Conservation (phyloP, 345 rosid genomes). For the Nasturtium officinale region DNA sequence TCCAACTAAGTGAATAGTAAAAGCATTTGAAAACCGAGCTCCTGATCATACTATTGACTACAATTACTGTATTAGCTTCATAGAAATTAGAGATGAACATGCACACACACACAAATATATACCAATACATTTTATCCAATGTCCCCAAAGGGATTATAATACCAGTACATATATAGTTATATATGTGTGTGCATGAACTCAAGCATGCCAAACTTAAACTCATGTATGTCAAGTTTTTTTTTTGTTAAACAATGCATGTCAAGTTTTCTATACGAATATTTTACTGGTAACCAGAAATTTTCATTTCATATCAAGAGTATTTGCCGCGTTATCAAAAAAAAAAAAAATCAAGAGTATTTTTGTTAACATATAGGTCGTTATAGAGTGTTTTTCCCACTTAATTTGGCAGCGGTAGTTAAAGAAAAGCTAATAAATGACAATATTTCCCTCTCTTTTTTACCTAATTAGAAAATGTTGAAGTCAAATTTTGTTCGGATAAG, state of each 20-base stretch:
- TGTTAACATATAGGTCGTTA: background rate
- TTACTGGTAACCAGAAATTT: background rate
- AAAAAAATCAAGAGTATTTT: background rate
- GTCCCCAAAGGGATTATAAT: too few relatives aligned
- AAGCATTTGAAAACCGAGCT: conserved; percentile 2
- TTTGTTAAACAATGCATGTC: too few relatives aligned
- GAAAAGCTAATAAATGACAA: background rate
- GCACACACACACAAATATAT: background rate
- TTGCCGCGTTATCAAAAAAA: too few relatives aligned
- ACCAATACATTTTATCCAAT: background rate
- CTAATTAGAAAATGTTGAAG: too few relatives aligned
- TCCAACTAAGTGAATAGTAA: background rate
- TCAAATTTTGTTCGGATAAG: background rate
- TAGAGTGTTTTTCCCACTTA: background rate
- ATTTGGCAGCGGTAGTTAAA: background rate
- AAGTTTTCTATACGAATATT: background rate
- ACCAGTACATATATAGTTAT: too few relatives aligned
- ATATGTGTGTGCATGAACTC: background rate
- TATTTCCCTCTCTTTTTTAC: too few relatives aligned
- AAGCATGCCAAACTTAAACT: background rate
- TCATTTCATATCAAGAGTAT: too few relatives aligned
- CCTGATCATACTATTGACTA: background rate
- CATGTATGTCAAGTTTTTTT: conserved; percentile 4
- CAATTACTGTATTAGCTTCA: background rate
- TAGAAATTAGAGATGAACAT: background rate